Evolutionary conservation across 805 yeast genomes (phyloP), one percentile per base, ranked within the genome.

Genomic region (Kuraishia molischiana): DNA sequence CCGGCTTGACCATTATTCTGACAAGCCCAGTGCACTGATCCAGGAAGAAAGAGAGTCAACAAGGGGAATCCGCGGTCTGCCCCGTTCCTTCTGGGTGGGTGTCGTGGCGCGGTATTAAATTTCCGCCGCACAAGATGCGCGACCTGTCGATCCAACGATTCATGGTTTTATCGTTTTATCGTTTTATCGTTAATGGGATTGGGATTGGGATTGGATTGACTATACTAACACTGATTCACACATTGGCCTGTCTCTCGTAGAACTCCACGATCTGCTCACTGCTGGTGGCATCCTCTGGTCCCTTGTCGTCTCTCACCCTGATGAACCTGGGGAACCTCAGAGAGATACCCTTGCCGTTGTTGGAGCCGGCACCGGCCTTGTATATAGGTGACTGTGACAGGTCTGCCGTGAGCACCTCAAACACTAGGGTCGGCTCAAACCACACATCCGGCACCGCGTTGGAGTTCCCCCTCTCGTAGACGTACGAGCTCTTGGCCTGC

Each of bases 381-480:
- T 89, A 89, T 4, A 85, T 67, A 0, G 97, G 97, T 37, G 94
- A 81, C 40, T 86, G 67, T 0, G 95, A 83, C 37, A 89, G 67
- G 59, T 89, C 97, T 0, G 97, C 97, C 1, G 95, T 84, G 41
- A 85, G 64, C 1, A 89, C 95, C 59, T 89, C 97, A 64, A 92
- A 86, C 5, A 89, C 69, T 19, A 67, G 58, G 1, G 80, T 69
- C 5, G 97, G 96, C 51, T 89, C 95, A 51, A 89, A 83, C 97
- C 97, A 89, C 5, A 89, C 86, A 53, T 89, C 96, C 0, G 97
- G 97, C 34, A 65, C 69, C 4, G 89, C 85, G 47, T 74, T 74
- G 1, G 83, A 59, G 39, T 71, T 68, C 13, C 57, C 62, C 2
- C 67, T 58, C 51, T 83, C 92, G 53, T 73, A 85, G 2, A 79